A percentile compares a stretch with the other conserved stretches of the same genome.
Conservation (phyloP, 164 flowering plant genomes). For the Liquidambar formosana region DNA sequence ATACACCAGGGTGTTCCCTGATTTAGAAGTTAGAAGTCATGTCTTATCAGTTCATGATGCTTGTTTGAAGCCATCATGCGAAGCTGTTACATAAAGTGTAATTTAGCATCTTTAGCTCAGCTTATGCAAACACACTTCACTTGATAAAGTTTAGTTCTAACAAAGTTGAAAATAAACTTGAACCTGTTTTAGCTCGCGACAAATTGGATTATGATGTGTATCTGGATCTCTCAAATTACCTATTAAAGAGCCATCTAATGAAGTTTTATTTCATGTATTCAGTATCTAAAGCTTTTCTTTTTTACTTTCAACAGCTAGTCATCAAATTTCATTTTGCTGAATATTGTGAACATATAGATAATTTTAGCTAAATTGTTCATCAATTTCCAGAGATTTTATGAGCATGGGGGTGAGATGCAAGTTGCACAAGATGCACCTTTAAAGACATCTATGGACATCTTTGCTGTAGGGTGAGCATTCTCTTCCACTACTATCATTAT, state of each 20-base stretch:
- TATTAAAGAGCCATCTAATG: too few relatives aligned
- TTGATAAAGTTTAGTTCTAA: too few relatives aligned
- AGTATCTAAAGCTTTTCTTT: background rate
- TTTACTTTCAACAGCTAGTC: background rate
- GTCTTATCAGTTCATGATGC: background rate
- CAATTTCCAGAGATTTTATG: slow-evolving; percentile 82
- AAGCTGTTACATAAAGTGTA: background rate
- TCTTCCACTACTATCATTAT: slow-evolving; percentile 1
- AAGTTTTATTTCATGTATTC: too few relatives aligned
- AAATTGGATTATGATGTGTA: too few relatives aligned
- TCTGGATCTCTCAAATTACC: too few relatives aligned
- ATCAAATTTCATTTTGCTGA: background rate
- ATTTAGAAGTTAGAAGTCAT: background rate
- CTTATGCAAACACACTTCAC: background rate
- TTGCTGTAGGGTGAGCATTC: slow-evolving; percentile 84
- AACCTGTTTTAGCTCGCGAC: too few relatives aligned
- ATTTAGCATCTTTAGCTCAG: background rate
- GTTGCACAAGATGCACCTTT: slow-evolving; percentile 82
- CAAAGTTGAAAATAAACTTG: too few relatives aligned
- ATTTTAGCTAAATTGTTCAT: background rate
- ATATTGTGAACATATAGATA: background rate
- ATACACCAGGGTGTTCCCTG: background rate
- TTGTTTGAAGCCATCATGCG: background rate
- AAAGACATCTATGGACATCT: slow-evolving; percentile 92
- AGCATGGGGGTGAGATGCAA: slow-evolving; percentile 88